Base-by-base conservation (phyloP, 139 green algal species). In the Choricystis sp. region DNA sequence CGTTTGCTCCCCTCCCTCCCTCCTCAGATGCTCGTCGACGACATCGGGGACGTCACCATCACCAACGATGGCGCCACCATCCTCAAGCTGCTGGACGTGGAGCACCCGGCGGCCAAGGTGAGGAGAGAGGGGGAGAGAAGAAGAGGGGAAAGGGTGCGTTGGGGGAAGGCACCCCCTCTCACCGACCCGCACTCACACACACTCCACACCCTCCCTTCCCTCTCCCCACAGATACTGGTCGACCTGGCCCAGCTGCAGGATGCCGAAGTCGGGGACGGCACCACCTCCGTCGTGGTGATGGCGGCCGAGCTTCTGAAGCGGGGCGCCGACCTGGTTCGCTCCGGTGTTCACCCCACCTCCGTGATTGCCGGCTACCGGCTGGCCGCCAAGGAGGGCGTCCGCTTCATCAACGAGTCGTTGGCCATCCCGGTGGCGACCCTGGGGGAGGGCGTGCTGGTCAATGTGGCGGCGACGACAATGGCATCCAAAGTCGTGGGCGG, bases 1-100 rank as follows among this genome's bases (percentile, higher is more conserved):
- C 58, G 58, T 25, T 29, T 22, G 31, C 22, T 26, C 26, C 4
- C 52, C 22, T 24, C 31, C 56, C 29, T n/a, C 24, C 2, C 29
- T 4, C 40, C 57, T 20, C 80, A 97, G 92, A 99, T 99, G 93
- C 83, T 99, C 1, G 94, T 99, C 31, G 94, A 99, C 66, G 91
- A 98, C 69, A 96, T 99, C 55, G 94, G 94, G 1, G 94, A 99
- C 62, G 94, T 99, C 20, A 99, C 94, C 4, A 97, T 99, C 67
- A 98, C 94, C 49, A 99, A 99, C 68, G 94, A 99, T 71, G 94
- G 94, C 2, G 94, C 94, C 23, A 99, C 94, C 40, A 99, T 99
- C 60, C 69, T 99, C 31, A 97, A 96, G 67, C 77, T 95, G 30
- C 79, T 99, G 3, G 94, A 99, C 69, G 88, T 99, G 40, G 85